A percentile compares a stretch with the other conserved stretches of the same genome.
Evolutionary conservation across 768 basidiomycete genomes (phyloP).

Genomic region (Mycena venus): DNA sequence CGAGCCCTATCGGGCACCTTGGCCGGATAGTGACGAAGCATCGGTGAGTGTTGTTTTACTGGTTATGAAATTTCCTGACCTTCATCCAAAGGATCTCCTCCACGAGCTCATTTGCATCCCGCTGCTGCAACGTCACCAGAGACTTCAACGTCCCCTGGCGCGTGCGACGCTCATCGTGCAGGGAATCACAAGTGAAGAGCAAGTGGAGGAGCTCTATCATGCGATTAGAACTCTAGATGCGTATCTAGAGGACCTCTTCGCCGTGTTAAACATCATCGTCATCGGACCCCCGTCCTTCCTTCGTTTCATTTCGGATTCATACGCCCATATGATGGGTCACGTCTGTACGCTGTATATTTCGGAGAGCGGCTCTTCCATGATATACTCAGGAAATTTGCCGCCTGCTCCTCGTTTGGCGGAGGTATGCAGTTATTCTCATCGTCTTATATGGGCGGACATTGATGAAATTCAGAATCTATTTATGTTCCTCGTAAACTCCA

Average conservation of each 20-base stretch:
- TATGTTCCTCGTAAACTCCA: background rate
- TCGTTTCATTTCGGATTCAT: background rate
- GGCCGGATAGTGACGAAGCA: background rate
- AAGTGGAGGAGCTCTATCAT: background rate
- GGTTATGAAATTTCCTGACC: background rate
- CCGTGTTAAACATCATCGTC: background rate
- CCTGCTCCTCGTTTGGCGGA: background rate
- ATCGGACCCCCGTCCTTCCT: background rate
- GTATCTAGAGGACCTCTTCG: background rate
- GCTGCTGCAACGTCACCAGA: background rate
- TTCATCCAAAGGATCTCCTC: background rate
- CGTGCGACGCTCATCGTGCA: background rate
- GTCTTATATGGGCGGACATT: background rate
- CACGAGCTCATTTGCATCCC: background rate
- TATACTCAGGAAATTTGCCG: background rate
- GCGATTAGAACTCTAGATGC: background rate
- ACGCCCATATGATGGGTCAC: background rate
- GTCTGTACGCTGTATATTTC: background rate
- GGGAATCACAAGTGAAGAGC: background rate
- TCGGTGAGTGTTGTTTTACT: background rate
- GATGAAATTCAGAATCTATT: background rate
- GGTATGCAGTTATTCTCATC: background rate
- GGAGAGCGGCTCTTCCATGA: background rate
- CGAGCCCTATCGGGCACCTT: background rate
- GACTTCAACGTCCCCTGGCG: background rate